phyloP scores from a whole-genome alignment of 768 basidiomycete genomes.

The Chalciporus chontae region DNA sequence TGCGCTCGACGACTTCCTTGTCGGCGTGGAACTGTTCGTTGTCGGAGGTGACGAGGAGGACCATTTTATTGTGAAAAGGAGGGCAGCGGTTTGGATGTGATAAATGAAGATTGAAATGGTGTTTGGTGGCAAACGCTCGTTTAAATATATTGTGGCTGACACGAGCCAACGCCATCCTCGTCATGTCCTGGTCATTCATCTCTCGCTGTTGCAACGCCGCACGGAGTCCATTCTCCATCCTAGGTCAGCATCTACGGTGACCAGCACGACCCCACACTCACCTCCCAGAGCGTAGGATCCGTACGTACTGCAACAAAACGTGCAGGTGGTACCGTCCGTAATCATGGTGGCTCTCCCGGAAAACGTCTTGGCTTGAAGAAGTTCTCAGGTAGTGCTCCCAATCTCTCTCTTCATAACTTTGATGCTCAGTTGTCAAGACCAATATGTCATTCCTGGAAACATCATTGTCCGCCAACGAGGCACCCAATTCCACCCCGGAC shows the following conservation, averaged over 20 bases:
- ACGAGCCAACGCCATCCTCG: no score
- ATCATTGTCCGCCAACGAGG: slow-evolving; percentile 96
- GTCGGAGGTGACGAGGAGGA: slow-evolving; percentile 90
- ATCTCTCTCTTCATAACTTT: not conserved
- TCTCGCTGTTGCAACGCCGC: slow-evolving; percentile 38
- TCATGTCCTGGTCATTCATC: slow-evolving; percentile 34
- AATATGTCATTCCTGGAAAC: slow-evolving; percentile 90
- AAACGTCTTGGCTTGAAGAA: slow-evolving; percentile 94
- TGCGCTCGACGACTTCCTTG: slow-evolving; percentile 92
- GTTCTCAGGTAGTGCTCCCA: slow-evolving; percentile 70
- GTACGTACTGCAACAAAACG: slow-evolving; percentile 94
- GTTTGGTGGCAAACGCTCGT: not conserved
- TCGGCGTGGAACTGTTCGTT: slow-evolving; percentile 93
- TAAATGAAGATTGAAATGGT: not conserved
- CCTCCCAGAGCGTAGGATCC: slow-evolving; percentile 42
- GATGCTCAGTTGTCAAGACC: slow-evolving; percentile 49
- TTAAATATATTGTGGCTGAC: slow-evolving; percentile 20
- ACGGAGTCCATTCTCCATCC: slow-evolving; percentile 48
- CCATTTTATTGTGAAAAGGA: slow-evolving; percentile 46
- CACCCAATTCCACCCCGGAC: slow-evolving; percentile 88
- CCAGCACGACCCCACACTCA: slow-evolving; percentile 1
- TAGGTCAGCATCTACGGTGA: slow-evolving; percentile 22
- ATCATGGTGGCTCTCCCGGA: slow-evolving; percentile 90
- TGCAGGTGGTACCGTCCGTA: slow-evolving; percentile 91
- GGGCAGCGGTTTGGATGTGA: not conserved